Evolutionary conservation across 129 eudicot genomes (phyloP).

Genomic region (Scalesia atractyloides): DNA sequence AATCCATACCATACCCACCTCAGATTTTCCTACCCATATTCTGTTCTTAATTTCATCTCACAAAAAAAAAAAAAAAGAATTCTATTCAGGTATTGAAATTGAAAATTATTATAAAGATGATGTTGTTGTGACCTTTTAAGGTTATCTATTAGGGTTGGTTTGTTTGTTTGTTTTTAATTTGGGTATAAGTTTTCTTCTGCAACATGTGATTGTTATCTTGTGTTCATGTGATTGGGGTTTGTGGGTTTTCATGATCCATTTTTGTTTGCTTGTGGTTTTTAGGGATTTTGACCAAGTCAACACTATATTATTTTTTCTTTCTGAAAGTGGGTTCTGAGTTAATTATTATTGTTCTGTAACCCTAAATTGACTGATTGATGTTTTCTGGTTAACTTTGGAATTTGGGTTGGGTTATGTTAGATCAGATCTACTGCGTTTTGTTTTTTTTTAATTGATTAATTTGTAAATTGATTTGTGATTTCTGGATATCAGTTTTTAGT

Average conservation of each 20-base stretch:
- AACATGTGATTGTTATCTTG: constrained; percentile 26
- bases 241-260: constrained; percentile 27
- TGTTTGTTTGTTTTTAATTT: neutral
- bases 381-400: constrained; percentile 16
- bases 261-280: constrained; percentile 21
- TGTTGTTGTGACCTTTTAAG: neutral
- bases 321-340: constrained; percentile 21
- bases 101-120: neutral
- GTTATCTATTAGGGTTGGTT: constrained; percentile 18
- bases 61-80: constrained; percentile 8
- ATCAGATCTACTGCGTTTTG: constrained; percentile 36
- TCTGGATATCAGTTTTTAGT: neutral
- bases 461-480: neutral
- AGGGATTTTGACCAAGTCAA: constrained; percentile 46
- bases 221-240: constrained; percentile 8
- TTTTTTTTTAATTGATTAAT: constrained; percentile 5
- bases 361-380: constrained; percentile 27
- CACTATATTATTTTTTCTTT: constrained; percentile 18
- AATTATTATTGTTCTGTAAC: constrained; percentile 20
- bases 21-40: constrained; percentile 15
- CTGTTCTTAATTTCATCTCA: constrained; percentile 24
- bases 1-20: constrained; percentile 17
- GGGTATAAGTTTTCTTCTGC: constrained; percentile 12
- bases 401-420: constrained; percentile 34
- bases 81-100: constrained; percentile 22